Conservation (phyloP, 306 rosid species). For the Heteromeles arbutifolia region DNA sequence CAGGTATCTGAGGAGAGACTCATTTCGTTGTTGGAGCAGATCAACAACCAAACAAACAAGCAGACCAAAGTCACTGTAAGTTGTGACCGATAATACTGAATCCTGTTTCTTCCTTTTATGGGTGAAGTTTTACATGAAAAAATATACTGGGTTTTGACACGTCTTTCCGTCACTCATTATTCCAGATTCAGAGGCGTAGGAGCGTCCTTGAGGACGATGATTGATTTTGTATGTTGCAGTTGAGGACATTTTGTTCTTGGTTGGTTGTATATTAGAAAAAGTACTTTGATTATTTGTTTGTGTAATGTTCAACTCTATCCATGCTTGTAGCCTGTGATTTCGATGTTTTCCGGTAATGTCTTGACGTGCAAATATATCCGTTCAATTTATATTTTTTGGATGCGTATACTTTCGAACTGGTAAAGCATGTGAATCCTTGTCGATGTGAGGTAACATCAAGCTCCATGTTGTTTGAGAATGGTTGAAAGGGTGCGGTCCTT, state of each 20-base stretch:
- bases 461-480: too few species aligned
- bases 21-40: slow-evolving; percentile 88
- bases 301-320: neutral
- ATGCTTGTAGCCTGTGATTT: neutral
- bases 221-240: slow-evolving; percentile 24
- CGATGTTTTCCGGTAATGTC: neutral
- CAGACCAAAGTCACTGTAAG: slow-evolving; percentile 96
- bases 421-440: neutral
- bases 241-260: neutral
- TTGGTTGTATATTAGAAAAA: slow-evolving; percentile 15
- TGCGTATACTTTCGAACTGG: neutral
- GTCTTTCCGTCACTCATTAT: neutral
- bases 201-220: slow-evolving; percentile 94
- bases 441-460: neutral
- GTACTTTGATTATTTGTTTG: slow-evolving; percentile 2
- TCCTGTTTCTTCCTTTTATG: neutral
- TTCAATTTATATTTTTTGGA: neutral
- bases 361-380: neutral
- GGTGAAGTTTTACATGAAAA: neutral
- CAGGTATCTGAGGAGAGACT: slow-evolving; percentile 96
- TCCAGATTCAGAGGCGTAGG: slow-evolving; percentile 95
- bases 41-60: slow-evolving; percentile 80
- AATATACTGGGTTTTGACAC: neutral
- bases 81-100: neutral
- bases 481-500: too few species aligned